phyloP scores from a whole-genome alignment of 371 early-diverging fungal species.

The Mortierella sp. region DNA sequence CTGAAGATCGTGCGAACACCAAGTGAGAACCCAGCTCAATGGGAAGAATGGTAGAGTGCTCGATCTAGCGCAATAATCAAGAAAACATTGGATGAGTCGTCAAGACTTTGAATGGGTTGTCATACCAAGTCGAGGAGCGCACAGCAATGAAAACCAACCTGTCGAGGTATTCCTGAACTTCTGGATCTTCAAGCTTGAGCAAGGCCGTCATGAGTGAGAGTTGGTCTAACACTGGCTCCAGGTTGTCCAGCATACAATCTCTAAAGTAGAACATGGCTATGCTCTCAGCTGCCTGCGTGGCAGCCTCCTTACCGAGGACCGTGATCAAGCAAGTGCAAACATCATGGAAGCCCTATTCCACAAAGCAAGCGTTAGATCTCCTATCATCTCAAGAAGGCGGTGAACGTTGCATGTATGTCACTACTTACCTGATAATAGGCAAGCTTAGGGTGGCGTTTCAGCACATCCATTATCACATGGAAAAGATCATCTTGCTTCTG shows the following conservation, averaged over 20 bases:
- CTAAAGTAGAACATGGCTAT: conserved; percentile 71
- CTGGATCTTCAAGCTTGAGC: conserved; percentile 61
- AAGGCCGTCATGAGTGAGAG: conserved; percentile 65
- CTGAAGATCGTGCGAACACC: conserved; percentile 84
- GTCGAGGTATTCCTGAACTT: conserved; percentile 60
- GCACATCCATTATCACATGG: conserved; percentile 61
- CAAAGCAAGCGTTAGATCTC: not conserved
- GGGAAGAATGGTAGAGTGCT: conserved; percentile 82
- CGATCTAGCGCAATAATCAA: conserved; percentile 48
- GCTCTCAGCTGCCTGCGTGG: conserved; percentile 59
- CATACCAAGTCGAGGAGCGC: no score
- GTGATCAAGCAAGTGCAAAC: conserved; percentile 70
- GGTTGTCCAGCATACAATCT: conserved; percentile 71
- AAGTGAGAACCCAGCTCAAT: conserved; percentile 87
- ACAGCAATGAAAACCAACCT: conserved; percentile 30
- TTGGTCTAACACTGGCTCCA: conserved; percentile 69
- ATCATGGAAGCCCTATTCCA: conserved; percentile 77
- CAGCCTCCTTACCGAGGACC: conserved; percentile 64
- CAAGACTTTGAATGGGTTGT: not conserved
- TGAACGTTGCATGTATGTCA: no score
- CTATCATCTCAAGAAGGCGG: no score
- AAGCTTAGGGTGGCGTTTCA: conserved; percentile 65
- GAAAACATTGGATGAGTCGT: no score
- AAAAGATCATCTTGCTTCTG: conserved; percentile 58
- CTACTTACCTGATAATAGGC: conserved; percentile 73